Evolutionary conservation across 768 basidiomycete genomes (phyloP).

Genomic region (Termitomyces sp.): DNA sequence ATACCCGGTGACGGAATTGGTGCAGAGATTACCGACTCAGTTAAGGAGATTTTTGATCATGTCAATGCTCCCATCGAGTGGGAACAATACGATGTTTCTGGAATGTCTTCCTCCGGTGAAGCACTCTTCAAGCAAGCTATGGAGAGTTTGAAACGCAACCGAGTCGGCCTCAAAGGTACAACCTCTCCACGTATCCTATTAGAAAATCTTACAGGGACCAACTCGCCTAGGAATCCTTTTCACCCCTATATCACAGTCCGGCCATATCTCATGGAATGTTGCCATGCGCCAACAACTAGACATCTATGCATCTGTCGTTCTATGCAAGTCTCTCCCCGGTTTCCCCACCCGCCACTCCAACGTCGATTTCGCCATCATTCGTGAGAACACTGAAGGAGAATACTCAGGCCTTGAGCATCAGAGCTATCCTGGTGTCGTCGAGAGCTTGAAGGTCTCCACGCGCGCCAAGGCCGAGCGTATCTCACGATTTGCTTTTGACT

Average conservation of each 20-base stretch:
- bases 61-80: conserved; percentile 98
- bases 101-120: conserved; percentile 91
- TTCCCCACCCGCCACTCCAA: conserved; percentile 94
- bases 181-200: neutral
- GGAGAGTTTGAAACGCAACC: conserved; percentile 96
- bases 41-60: conserved; percentile 98
- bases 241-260: conserved; percentile 93
- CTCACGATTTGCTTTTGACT: conserved; percentile 96
- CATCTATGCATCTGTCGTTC: conserved; percentile 97
- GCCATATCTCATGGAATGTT: conserved; percentile 99
- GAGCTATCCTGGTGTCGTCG: conserved; percentile 97
- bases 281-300: conserved; percentile 99
- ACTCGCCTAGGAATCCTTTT: conserved; percentile 82
- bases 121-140: conserved; percentile 96
- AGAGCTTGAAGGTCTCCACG: conserved; percentile 96
- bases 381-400: conserved; percentile 99
- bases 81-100: conserved; percentile 98
- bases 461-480: conserved; percentile 95
- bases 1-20: conserved; percentile 99
- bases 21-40: conserved; percentile 94
- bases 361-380: conserved; percentile 98
- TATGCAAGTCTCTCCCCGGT: conserved; percentile 97
- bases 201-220: neutral
- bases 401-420: conserved; percentile 99
- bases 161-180: conserved; percentile 95